phyloP scores from a whole-genome alignment of 1,284 basidiomycete species.

The Hypsizygus ulmarius region DNA sequence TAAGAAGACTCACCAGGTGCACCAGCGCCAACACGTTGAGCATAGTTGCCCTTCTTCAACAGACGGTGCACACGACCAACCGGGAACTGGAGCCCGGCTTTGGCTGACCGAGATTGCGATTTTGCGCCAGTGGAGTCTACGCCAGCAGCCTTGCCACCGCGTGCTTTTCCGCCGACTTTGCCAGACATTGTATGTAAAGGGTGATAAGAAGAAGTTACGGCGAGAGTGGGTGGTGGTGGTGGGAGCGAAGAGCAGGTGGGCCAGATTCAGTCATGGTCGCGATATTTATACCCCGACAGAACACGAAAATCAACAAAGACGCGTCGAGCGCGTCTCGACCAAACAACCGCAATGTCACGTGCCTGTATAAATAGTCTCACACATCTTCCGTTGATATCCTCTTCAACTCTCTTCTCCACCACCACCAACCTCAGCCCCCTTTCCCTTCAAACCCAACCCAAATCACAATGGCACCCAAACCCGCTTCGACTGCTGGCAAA shows the following conservation, averaged over 20 bases:
- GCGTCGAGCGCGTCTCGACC: conserved; percentile 35
- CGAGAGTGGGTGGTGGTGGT: conserved; percentile 5
- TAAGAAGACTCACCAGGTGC: conserved; percentile 55
- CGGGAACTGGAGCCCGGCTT: conserved; percentile 83
- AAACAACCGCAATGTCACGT: conserved; percentile 45
- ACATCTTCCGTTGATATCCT: conserved; percentile 14
- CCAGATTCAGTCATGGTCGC: not conserved
- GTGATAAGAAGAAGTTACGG: conserved; percentile 19
- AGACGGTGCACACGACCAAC: conserved; percentile 91
- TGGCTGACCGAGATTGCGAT: conserved; percentile 75
- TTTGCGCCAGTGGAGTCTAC: conserved; percentile 41
- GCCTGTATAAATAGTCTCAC: conserved; percentile 38
- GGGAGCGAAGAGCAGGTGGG: conserved; percentile 4
- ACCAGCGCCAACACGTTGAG: conserved; percentile 75
- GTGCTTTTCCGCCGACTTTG: conserved; percentile 44
- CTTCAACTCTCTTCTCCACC: conserved; percentile 18
- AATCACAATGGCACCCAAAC: conserved; percentile 47
- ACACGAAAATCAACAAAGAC: conserved; percentile 36
- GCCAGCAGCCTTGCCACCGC: conserved; percentile 51
- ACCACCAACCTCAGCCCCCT: conserved; percentile 13
- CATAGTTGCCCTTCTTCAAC: conserved; percentile 84
- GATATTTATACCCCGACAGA: conserved; percentile 17
- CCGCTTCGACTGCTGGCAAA: conserved; percentile 78
- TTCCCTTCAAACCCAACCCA: conserved; percentile 1
- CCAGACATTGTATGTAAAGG: conserved; percentile 39